Conservation (phyloP, 1,284 basidiomycete species). For the Microbotryum scabiosae region DNA sequence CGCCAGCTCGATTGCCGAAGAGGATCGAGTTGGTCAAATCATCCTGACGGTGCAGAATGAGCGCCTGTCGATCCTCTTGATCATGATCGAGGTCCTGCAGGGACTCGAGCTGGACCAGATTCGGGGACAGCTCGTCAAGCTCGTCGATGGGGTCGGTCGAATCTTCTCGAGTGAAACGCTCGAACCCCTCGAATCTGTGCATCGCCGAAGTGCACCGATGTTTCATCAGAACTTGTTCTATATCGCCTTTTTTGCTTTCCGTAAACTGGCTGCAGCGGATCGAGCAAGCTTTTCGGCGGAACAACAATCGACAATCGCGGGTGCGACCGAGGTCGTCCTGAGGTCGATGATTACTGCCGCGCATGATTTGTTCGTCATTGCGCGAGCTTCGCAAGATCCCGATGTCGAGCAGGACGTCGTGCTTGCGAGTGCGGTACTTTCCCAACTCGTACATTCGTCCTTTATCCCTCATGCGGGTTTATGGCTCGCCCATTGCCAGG, state of each 20-base stretch:
- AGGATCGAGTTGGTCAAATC: conserved; percentile 68
- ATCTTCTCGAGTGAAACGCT: conserved; percentile 67
- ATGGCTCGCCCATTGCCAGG: conserved; percentile 74
- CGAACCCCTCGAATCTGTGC: conserved; percentile 63
- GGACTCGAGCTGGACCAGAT: conserved; percentile 11
- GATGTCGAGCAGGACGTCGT: conserved; percentile 71
- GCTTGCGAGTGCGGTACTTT: conserved; percentile 68
- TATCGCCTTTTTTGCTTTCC: conserved; percentile 65
- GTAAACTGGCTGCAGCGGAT: conserved; percentile 45
- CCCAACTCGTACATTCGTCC: conserved; percentile 56
- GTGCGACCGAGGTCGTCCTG: conserved; percentile 56
- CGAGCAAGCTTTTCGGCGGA: conserved; percentile 48
- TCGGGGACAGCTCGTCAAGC: conserved; percentile 51
- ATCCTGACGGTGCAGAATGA: conserved; percentile 73
- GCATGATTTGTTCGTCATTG: conserved; percentile 58
- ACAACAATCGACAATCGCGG: conserved; percentile 52
- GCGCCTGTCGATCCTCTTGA: conserved; percentile 62
- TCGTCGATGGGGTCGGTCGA: conserved; percentile 54
- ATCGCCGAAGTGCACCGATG: conserved; percentile 55
- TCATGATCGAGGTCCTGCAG: conserved; percentile 56
- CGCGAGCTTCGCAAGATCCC: conserved; percentile 50
- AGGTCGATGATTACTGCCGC: conserved; percentile 61
- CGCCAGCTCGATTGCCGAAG: conserved; percentile 58
- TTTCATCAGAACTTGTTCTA: conserved; percentile 76
- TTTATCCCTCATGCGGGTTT: conserved; percentile 58